A percentile compares a stretch with the other conserved stretches of the same genome.
Evolutionary conservation across 2,329 filamentous ascomycete genomes (phyloP).

Genomic region (Periconia sp.): DNA sequence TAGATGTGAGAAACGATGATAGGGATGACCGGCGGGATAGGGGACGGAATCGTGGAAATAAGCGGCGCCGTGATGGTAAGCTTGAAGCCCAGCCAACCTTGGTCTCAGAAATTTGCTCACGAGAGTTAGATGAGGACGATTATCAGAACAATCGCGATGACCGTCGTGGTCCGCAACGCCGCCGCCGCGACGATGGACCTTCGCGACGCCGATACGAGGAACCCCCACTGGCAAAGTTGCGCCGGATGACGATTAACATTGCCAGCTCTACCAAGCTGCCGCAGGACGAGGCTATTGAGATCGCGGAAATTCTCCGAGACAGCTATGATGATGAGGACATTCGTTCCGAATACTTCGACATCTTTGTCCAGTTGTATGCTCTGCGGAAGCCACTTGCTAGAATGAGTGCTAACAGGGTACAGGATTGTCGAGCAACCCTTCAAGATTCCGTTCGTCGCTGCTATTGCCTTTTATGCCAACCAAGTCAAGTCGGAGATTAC

Average conservation of each 20-base stretch:
- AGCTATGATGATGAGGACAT: conserved; percentile 80
- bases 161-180: conserved; percentile 38
- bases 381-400: not conserved
- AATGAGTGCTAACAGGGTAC: conserved; percentile 17
- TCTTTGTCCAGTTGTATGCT: conserved; percentile 74
- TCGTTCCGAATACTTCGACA: conserved; percentile 72
- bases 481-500: conserved; percentile 76
- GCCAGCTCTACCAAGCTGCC: conserved; percentile 46
- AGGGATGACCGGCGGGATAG: conserved; percentile 35
- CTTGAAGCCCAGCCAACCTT: conserved; percentile 10
- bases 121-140: conserved; percentile 34
- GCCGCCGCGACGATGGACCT: conserved; percentile 31
- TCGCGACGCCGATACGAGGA: conserved; percentile 44
- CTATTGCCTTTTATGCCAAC: conserved; percentile 81
- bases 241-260: conserved; percentile 43
- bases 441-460: conserved; percentile 94
- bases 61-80: conserved; percentile 42
- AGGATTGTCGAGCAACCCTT: conserved; percentile 87
- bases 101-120: conserved; percentile 8
- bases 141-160: conserved; percentile 33
- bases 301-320: conserved; percentile 72
- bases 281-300: conserved; percentile 44
- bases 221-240: conserved; percentile 40
- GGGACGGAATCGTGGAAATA: conserved; percentile 29
- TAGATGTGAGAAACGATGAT: conserved; percentile 33